Evolutionary conservation across 164 flowering plant genomes (phyloP).

Genomic region (Vitis vinifera): DNA sequence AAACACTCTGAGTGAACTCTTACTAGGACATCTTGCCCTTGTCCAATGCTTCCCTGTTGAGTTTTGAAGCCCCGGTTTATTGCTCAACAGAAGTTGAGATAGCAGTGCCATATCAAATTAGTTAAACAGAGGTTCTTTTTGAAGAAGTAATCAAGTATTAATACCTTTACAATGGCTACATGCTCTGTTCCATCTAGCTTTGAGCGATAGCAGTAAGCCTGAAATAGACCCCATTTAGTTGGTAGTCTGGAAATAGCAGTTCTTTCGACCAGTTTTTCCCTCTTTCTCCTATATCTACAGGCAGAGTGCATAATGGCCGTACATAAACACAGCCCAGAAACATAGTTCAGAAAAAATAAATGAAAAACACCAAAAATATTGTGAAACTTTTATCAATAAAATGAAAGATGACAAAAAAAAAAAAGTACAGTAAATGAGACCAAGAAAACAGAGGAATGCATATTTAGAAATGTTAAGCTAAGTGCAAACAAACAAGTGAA

Average conservation of each 20-base stretch:
- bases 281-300: slow-evolving; percentile 77
- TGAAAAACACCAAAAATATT: too few relatives aligned
- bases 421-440: too few relatives aligned
- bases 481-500: too few relatives aligned
- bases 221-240: slow-evolving; percentile 82
- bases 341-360: too few relatives aligned
- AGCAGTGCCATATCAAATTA: too few relatives aligned
- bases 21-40: slow-evolving; percentile 84
- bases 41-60: slow-evolving; percentile 66
- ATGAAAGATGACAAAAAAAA: too few relatives aligned
- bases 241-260: slow-evolving; percentile 67
- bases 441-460: background rate
- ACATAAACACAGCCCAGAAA: too few relatives aligned
- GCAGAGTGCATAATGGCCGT: background rate
- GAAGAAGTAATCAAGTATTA: background rate
- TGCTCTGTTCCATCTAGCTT: slow-evolving; percentile 85
- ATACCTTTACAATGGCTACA: slow-evolving; percentile 78
- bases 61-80: background rate
- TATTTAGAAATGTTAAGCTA: too few relatives aligned
- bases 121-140: too few relatives aligned
- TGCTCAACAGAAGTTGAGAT: background rate
- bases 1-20: slow-evolving; percentile 92
- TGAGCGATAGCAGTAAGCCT: slow-evolving; percentile 67
- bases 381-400: too few relatives aligned
- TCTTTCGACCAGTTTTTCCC: slow-evolving; percentile 83